A percentile compares a stretch with the other conserved stretches of the same genome.
Conservation (phyloP, 805 yeast species). For the Brettanomyces anomalus region DNA sequence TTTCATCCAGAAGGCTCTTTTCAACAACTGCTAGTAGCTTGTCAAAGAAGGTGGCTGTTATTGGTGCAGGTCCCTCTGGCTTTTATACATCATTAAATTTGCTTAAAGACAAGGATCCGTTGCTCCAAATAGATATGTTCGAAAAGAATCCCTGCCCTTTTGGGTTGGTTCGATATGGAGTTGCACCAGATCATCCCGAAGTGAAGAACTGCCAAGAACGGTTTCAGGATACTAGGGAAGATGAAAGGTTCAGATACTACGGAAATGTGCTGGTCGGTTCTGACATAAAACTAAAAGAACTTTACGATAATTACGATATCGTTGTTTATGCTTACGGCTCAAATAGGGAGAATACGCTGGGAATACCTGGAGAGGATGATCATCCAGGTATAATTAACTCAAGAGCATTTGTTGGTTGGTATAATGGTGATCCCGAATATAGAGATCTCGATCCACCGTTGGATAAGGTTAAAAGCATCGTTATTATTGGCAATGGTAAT, state of each 20-base stretch:
- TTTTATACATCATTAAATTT: slow-evolving; percentile 80
- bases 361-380: slow-evolving; percentile 38
- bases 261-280: slow-evolving; percentile 69
- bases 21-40: background rate
- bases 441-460: slow-evolving; percentile 47
- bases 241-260: slow-evolving; percentile 39
- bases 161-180: slow-evolving; percentile 89
- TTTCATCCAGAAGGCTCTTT: background rate
- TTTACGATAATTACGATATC: slow-evolving; percentile 55
- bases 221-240: slow-evolving; percentile 39
- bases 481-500: slow-evolving; percentile 93
- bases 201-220: slow-evolving; percentile 80
- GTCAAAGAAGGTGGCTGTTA: slow-evolving; percentile 48
- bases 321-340: slow-evolving; percentile 82
- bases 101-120: slow-evolving; percentile 28
- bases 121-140: slow-evolving; percentile 54
- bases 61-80: slow-evolving; percentile 97
- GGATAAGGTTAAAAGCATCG: slow-evolving; percentile 50
- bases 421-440: slow-evolving; percentile 76
- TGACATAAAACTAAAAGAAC: slow-evolving; percentile 41
- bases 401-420: slow-evolving; percentile 89
- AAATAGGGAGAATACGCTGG: slow-evolving; percentile 42
- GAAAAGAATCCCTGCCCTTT: slow-evolving; percentile 85
- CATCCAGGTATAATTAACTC: slow-evolving; percentile 69
- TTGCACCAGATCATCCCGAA: slow-evolving; percentile 97